These are phyloP conservation scores for Boletellus sp. DNA, from an alignment of 768 basidiomycete genomes.

Conservation along the genomic window DNA sequence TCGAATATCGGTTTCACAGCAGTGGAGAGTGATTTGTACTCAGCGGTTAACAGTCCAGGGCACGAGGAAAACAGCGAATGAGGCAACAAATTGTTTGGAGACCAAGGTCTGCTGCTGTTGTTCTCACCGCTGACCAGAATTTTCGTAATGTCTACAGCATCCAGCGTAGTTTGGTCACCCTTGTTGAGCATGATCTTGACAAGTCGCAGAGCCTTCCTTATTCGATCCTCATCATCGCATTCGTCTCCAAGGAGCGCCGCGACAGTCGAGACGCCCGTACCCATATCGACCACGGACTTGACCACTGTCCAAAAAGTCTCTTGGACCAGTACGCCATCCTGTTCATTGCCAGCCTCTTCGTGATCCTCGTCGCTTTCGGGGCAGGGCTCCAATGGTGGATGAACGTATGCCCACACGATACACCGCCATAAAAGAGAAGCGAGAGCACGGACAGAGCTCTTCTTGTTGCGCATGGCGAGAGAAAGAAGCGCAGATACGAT, in stretches of 20 bases:
- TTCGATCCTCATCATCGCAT: conserved; percentile 36
- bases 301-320: conserved; percentile 48
- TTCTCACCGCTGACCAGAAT: conserved; percentile 37
- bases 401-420: conserved; percentile 63
- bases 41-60: conserved; percentile 53
- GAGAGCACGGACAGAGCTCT: conserved; percentile 60
- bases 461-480: conserved; percentile 57
- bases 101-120: conserved; percentile 41
- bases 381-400: conserved; percentile 36
- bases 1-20: conserved; percentile 52
- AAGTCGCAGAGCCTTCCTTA: conserved; percentile 47
- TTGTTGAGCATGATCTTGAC: conserved; percentile 56
- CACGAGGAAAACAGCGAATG: conserved; percentile 51
- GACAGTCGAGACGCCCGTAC: conserved; percentile 55
- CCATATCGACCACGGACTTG: conserved; percentile 50
- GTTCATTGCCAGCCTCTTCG: conserved; percentile 15
- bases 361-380: conserved; percentile 25
- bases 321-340: conserved; percentile 28
- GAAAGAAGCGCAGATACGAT: conserved; percentile 48
- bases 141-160: conserved; percentile 52
- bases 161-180: conserved; percentile 47
- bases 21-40: conserved; percentile 44
- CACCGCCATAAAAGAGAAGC: conserved; percentile 64
- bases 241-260: conserved; percentile 49
- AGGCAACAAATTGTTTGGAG: conserved; percentile 47